Conservation (phyloP, 2,329 filamentous ascomycete genomes). For the Apiospora koreana region DNA sequence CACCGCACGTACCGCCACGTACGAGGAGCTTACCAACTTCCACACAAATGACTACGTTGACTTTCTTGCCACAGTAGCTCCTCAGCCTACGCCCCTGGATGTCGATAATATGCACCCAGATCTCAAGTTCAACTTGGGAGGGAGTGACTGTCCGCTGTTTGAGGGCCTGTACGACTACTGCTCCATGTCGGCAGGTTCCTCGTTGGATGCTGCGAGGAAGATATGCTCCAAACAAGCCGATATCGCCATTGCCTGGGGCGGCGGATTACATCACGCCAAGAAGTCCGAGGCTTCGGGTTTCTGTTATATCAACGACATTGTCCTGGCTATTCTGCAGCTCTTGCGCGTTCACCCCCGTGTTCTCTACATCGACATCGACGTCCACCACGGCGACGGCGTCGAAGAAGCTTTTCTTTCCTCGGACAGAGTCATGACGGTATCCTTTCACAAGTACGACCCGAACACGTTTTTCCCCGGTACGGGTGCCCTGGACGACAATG, state of each 20-base stretch:
- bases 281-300: constrained; percentile 92
- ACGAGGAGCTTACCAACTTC: constrained; percentile 84
- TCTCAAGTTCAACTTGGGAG: constrained; percentile 79
- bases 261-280: constrained; percentile 94
- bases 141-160: constrained; percentile 94
- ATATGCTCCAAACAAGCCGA: constrained; percentile 84
- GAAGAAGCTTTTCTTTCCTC: constrained; percentile 91
- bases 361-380: constrained; percentile 92
- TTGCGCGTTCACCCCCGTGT: constrained; percentile 81
- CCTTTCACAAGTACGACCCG: constrained; percentile 95
- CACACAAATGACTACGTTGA: constrained; percentile 90
- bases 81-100: constrained; percentile 64
- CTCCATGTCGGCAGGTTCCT: constrained; percentile 88
- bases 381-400: constrained; percentile 88
- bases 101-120: constrained; percentile 65
- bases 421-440: constrained; percentile 87
- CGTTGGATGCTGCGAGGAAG: constrained; percentile 87
- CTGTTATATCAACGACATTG: constrained; percentile 99
- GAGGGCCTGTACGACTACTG: constrained; percentile 96
- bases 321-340: constrained; percentile 87
- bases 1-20: constrained; percentile 78
- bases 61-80: constrained; percentile 74
- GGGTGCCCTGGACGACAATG: constrained; percentile 82
- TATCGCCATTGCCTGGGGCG: constrained; percentile 97
- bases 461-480: constrained; percentile 85